These are phyloP conservation scores for Diaporthe vexans DNA, from an alignment of 2,329 filamentous ascomycete species.

Conservation along the genomic window DNA sequence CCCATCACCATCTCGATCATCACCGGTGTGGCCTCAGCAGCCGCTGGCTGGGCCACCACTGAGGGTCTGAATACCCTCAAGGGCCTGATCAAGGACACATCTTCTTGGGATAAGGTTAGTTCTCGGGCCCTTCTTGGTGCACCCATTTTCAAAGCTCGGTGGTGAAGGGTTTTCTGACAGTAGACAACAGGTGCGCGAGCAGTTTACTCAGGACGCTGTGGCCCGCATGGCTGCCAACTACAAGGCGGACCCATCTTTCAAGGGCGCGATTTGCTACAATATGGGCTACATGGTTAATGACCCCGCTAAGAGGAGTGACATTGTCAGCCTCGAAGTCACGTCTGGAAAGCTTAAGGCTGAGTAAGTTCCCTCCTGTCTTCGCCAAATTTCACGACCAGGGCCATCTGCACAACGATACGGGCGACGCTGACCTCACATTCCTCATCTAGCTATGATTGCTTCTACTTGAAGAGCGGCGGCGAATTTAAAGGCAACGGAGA, in stretches of 20 bases:
- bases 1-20: constrained; percentile 1
- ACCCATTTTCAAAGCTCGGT: too few species aligned
- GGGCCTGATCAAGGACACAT: background rate
- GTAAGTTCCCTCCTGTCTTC: background rate
- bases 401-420: too few species aligned
- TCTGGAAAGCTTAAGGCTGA: constrained; percentile 20
- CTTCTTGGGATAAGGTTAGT: background rate
- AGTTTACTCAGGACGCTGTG: constrained; percentile 19
- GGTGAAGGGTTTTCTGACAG: too few species aligned
- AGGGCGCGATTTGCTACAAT: constrained; percentile 18
- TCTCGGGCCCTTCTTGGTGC: background rate
- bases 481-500: constrained; percentile 15
- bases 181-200: constrained; percentile 3
- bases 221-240: constrained; percentile 19
- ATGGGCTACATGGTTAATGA: constrained; percentile 20
- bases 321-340: constrained; percentile 22
- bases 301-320: constrained; percentile 6
- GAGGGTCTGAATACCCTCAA: constrained; percentile 9
- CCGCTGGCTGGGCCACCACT: constrained; percentile 1
- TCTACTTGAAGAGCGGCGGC: constrained; percentile 6
- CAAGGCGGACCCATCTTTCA: constrained; percentile 15
- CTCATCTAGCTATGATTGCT: constrained; percentile 8
- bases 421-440: background rate
- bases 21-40: background rate
- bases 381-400: too few species aligned